Conservation (phyloP, 495 filamentous ascomycete genomes). For the Bathelium albidoporum region DNA sequence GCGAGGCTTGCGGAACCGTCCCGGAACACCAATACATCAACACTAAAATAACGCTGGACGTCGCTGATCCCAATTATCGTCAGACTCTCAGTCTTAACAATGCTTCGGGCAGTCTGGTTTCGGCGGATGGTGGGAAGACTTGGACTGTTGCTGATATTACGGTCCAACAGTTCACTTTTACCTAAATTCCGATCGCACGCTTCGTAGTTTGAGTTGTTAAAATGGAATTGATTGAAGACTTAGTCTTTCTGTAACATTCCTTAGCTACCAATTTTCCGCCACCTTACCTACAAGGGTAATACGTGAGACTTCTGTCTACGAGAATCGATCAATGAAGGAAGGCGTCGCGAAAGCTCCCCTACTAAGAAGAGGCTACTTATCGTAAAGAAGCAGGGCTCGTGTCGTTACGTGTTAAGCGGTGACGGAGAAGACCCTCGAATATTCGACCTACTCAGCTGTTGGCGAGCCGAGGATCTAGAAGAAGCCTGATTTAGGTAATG, state of each 20-base stretch:
- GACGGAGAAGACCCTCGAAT: too few relatives aligned
- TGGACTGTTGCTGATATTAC: conserved; percentile 31
- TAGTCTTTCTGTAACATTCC: not conserved
- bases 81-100: conserved; percentile 26
- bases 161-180: not conserved
- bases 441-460: too few relatives aligned
- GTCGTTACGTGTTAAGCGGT: too few relatives aligned
- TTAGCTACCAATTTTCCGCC: not conserved
- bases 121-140: conserved; percentile 33
- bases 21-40: conserved; percentile 33
- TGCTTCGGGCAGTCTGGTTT: conserved; percentile 30
- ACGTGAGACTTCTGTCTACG: too few relatives aligned
- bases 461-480: too few relatives aligned
- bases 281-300: not conserved
- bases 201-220: too few relatives aligned
- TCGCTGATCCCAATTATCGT: conserved; percentile 32
- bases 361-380: too few relatives aligned
- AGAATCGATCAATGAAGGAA: too few relatives aligned
- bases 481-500: too few relatives aligned
- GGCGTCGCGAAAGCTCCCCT: too few relatives aligned
- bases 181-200: not conserved
- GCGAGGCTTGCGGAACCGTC: conserved; percentile 31
- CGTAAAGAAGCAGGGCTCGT: too few relatives aligned
- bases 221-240: not conserved
- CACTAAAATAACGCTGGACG: conserved; percentile 30